Evolutionary conservation across 2,329 filamentous ascomycete species (phyloP), one percentile per base, ranked within the genome.

Genomic region (Xylaria digitata): DNA sequence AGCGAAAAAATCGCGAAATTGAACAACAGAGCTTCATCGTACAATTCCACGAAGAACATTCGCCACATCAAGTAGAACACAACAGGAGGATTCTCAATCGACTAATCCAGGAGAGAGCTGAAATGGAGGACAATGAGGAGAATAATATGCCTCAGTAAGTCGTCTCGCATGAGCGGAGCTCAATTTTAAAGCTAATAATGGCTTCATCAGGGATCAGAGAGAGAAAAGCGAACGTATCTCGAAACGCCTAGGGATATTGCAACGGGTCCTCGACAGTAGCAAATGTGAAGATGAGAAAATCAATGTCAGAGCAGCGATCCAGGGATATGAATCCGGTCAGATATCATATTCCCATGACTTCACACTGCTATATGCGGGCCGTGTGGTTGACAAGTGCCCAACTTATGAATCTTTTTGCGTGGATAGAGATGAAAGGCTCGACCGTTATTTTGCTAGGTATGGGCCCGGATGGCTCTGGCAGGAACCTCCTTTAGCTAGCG

Each of bases 391-490:
- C 67, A 75, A 71, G 8, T 81, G 79, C 37, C 72, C 75, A 1
- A 75, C 74, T 6, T 82, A 82, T 62, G 66, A 63, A 50, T 77
- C 78, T 26, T 82, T 83, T 73, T 77, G 78, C 23, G 21, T 52
- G 4, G 77, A 82, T 71, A 78, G 82, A 64, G 61, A 66, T 11
- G 76, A 76, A 17, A 78, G 81, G 26, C 76, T 84, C 11, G 79
- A 81, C 63, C 74, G 72, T 1, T 84, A 83, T 61, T 72, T 55
- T 42, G 72, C 69, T 3, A 49, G 68, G 11, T 66, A 81, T 67
- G 82, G 82, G 1, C 71, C 75, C 0, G 81, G 81, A 8, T 83
- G 80, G 79, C 76, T 84, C 13, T 85, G 82, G 82, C 81, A 80
- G 60, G 82, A 84, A 65, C 78, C 80, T 3, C 82, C 82, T 0